Percentiles rank a stretch among this genome's conserved stretches.
phyloP scores from a whole-genome alignment of 208 protist genomes.

The Naegleria gruberi region DNA sequence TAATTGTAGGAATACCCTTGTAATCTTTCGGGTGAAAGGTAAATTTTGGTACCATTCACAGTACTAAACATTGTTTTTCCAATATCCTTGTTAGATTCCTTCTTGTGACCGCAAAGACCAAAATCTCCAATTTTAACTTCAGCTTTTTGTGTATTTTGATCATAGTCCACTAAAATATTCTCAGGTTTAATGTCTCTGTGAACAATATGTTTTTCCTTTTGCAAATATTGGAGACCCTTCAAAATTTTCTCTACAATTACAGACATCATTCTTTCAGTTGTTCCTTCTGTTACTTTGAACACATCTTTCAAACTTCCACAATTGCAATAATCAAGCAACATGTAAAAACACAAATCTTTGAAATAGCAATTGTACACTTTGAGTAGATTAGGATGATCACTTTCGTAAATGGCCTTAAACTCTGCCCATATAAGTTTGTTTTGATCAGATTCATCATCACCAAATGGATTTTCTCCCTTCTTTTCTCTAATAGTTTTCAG shows the following conservation, averaged over 20 bases:
- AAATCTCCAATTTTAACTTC: not conserved
- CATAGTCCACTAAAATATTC: not conserved
- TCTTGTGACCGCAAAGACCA: not conserved
- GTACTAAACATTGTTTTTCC: not conserved
- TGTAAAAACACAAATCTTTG: not conserved
- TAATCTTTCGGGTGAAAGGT: not conserved
- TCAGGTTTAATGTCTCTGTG: not conserved
- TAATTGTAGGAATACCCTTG: not conserved
- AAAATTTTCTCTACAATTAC: not conserved
- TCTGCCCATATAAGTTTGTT: not conserved
- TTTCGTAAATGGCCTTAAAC: not conserved
- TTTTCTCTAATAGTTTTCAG: not conserved
- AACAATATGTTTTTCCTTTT: not conserved
- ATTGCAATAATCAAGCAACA: not conserved
- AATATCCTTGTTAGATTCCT: not conserved
- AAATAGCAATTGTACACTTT: not conserved
- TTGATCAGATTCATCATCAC: not conserved
- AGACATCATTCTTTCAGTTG: not conserved
- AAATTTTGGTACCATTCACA: conserved; percentile 25
- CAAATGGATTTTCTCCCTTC: not conserved
- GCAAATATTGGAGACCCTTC: not conserved
- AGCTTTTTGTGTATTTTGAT: not conserved
- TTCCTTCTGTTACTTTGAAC: not conserved
- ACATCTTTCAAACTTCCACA: not conserved
- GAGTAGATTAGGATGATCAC: not conserved